Evolutionary conservation across 2,329 filamentous ascomycete species (phyloP).

Genomic region (Cladophialophora exuberans): DNA sequence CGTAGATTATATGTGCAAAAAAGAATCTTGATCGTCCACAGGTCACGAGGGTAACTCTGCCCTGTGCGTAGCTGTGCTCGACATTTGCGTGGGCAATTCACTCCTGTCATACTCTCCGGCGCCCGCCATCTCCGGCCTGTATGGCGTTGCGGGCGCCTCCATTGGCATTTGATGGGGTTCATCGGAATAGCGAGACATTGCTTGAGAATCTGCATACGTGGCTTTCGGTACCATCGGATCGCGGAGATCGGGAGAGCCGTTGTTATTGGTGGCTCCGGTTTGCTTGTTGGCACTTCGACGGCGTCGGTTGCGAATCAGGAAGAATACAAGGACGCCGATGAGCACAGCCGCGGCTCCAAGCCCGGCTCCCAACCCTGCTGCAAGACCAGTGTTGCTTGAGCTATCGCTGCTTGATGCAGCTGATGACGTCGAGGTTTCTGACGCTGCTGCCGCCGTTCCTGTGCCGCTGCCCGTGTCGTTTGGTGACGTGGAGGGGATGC

Average conservation of each 20-base stretch:
- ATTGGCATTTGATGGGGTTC: not conserved
- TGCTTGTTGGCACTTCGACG: not conserved
- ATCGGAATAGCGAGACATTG: not conserved
- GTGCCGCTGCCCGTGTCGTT: constrained; percentile 1
- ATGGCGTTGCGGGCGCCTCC: not conserved
- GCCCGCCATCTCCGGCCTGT: constrained; percentile 12
- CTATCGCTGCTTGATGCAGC: constrained; percentile 2
- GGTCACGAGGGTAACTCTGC: constrained; percentile 1
- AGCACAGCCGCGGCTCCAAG: constrained; percentile 17
- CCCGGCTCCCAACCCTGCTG: constrained; percentile 18
- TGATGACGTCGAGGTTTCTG: not conserved
- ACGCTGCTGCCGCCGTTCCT: not conserved
- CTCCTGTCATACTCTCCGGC: constrained; percentile 6
- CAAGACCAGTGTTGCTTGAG: constrained; percentile 17
- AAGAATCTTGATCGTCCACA: too few species aligned
- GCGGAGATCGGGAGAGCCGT: not conserved
- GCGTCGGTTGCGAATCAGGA: constrained; percentile 13
- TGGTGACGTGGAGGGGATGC: not conserved
- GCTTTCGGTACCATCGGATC: not conserved
- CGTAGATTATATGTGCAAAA: too few species aligned
- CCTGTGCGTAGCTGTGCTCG: not conserved
- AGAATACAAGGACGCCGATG: constrained; percentile 14
- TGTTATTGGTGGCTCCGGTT: not conserved
- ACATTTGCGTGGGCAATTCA: not conserved
- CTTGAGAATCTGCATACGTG: not conserved